A percentile compares a stretch with the other conserved stretches of the same genome.
These are phyloP conservation scores for Coniochaeta sp. DNA, from an alignment of 2,329 filamentous ascomycete species.

Conservation along the genomic window DNA sequence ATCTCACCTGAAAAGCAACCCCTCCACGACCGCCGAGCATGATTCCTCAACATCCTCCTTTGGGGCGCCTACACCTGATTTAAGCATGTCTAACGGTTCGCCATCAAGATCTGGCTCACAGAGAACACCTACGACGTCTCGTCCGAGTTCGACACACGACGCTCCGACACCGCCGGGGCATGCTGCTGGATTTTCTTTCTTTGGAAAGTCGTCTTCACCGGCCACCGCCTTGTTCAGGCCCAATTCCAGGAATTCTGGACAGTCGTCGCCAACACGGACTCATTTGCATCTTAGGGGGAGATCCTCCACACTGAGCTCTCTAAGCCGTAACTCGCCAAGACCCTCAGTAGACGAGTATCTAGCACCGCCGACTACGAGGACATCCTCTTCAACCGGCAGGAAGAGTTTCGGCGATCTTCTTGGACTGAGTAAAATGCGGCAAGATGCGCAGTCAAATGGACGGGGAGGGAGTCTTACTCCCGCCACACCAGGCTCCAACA, in stretches of 20 bases:
- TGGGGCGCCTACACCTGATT: constrained; percentile 25
- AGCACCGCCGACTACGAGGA: constrained; percentile 61
- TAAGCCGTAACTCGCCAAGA: constrained; percentile 45
- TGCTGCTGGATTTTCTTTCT: constrained; percentile 19
- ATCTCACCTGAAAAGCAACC: constrained; percentile 64
- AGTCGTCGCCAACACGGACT: constrained; percentile 61
- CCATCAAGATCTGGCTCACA: constrained; percentile 12
- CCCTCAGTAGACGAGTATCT: constrained; percentile 65
- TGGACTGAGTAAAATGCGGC: constrained; percentile 68
- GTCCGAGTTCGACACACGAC: constrained; percentile 17
- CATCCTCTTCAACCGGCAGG: constrained; percentile 81
- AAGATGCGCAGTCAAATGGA: constrained; percentile 66
- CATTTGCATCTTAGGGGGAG: constrained; percentile 60
- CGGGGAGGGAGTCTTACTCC: constrained; percentile 63
- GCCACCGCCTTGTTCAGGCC: constrained; percentile 44
- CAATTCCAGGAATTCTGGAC: constrained; percentile 45
- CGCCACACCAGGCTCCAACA: constrained; percentile 60
- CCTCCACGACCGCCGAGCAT: constrained; percentile 21
- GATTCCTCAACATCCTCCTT: constrained; percentile 37
- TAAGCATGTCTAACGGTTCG: constrained; percentile 7
- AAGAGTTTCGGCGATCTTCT: constrained; percentile 92
- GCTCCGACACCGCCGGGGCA: constrained; percentile 23
- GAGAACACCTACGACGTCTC: constrained; percentile 23
- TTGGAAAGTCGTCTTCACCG: constrained; percentile 25
- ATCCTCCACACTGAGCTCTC: constrained; percentile 84